Evolutionary conservation across 1,139 yeast species (phyloP).

Genomic region (Zygosaccharomyces sapae): DNA sequence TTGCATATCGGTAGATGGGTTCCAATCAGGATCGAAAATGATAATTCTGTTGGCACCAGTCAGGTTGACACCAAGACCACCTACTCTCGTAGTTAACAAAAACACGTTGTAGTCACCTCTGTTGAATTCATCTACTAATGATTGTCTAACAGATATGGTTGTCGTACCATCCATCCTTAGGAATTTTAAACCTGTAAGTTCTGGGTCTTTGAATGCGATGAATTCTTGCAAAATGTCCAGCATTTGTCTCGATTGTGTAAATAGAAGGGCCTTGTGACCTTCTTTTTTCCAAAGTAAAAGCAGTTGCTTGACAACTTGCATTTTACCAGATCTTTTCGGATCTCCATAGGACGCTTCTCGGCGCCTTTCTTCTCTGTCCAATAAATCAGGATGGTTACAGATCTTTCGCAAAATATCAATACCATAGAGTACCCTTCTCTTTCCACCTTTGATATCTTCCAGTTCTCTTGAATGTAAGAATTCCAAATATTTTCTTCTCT

Average conservation of each 20-base stretch:
- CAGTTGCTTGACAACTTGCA: constrained; percentile 80
- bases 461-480: constrained; percentile 77
- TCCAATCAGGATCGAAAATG: constrained; percentile 97
- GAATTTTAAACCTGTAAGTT: constrained; percentile 44
- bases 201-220: constrained; percentile 45
- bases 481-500: constrained; percentile 65
- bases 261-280: constrained; percentile 72
- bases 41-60: constrained; percentile 96
- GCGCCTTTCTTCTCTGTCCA: constrained; percentile 49
- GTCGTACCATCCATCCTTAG: constrained; percentile 95
- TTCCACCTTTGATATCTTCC: constrained; percentile 67
- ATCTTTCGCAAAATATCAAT: constrained; percentile 85
- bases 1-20: constrained; percentile 94
- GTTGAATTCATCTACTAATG: constrained; percentile 76
- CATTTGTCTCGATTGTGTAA: constrained; percentile 94
- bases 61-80: constrained; percentile 89
- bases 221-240: constrained; percentile 75
- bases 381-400: constrained; percentile 93
- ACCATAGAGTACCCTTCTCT: constrained; percentile 78
- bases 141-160: constrained; percentile 69
- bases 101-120: constrained; percentile 59
- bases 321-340: constrained; percentile 75
- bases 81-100: constrained; percentile 86
- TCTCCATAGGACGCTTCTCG: constrained; percentile 55
- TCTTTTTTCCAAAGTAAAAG: constrained; percentile 72